Base-by-base conservation (phyloP, 495 filamentous ascomycete species). In the Hypoxylon intermedium region DNA sequence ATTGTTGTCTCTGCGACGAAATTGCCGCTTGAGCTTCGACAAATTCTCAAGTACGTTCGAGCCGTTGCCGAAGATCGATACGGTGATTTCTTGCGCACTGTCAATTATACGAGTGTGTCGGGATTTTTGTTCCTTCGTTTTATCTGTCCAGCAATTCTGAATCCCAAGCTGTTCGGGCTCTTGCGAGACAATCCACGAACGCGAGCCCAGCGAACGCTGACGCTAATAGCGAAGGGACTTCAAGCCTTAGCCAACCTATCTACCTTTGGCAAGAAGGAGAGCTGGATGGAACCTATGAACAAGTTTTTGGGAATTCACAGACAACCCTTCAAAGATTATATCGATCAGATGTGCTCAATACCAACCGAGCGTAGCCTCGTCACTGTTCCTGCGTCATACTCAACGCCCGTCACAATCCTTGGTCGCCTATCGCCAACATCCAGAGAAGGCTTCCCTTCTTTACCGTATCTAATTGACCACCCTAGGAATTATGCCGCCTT, bases 201-300 rank as follows among this genome's bases (percentile, higher is more conserved):
- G 40, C 87, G 87, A 46, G 92, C 95, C 24, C 92, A 97, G 70
- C 87, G 94, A 37, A 95, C 94, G 9, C 75, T 98, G 20, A 98
- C 93, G 0, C 84, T 99, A 41, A 91, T 98, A 61, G 91, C 94
- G 9, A 99, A 99, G 76, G 88, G 89, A 12, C 80, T 99, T n/a
- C 93, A 98, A 75, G 93, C 90, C 12, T 80, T 99, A 33, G 94
- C 93, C 15, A 98, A 97, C 68, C 85, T 97, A 76, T 90, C 90
- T 9, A 92, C 86, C 1, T 97, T 98, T 58, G 95, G 94, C 51
- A 89, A 88, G 67, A 98, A 98, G 72, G 94, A 98, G 72, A 84
- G 87, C 3, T 99, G 93, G 92, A 99, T 99, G 94, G 95, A 96
- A 73, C 91, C 91, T 3, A 98, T 98, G 95, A 99, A 97, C 68